phyloP scores from a whole-genome alignment of 495 filamentous ascomycete species.

The Penicillium samsonianum region DNA sequence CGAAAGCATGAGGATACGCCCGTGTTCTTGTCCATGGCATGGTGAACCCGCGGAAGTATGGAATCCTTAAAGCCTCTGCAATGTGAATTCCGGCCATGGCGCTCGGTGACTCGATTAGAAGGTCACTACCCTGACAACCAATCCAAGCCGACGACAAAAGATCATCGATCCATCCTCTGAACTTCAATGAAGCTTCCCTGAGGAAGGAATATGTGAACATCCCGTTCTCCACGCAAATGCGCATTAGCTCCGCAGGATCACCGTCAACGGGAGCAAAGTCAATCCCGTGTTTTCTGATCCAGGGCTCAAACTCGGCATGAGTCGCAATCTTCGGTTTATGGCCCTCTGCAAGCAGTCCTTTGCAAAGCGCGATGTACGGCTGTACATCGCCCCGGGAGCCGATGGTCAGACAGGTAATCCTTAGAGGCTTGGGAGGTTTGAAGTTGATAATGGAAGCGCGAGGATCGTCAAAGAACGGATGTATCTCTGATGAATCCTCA shows the following conservation, averaged over 20 bases:
- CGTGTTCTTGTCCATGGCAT: conserved; percentile 98
- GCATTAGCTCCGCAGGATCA: conserved; percentile 92
- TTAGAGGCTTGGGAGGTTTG: conserved; percentile 78
- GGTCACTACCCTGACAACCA: conserved; percentile 83
- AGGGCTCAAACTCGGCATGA: conserved; percentile 83
- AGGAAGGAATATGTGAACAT: conserved; percentile 96
- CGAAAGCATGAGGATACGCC: conserved; percentile 96
- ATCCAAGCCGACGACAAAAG: conserved; percentile 81
- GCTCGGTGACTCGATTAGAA: conserved; percentile 93
- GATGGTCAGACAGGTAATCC: conserved; percentile 93
- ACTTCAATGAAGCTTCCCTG: conserved; percentile 81
- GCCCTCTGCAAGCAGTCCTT: conserved; percentile 83
- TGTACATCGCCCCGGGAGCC: conserved; percentile 96
- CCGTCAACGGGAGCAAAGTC: conserved; percentile 86
- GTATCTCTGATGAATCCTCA: conserved; percentile 49
- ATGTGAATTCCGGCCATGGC: conserved; percentile 99
- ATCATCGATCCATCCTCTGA: conserved; percentile 91
- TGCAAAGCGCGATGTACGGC: conserved; percentile 95
- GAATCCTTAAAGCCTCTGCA: conserved; percentile 90
- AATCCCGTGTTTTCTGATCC: conserved; percentile 90
- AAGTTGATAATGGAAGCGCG: conserved; percentile 92
- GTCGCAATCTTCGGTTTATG: conserved; percentile 89
- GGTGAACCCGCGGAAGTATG: conserved; percentile 96
- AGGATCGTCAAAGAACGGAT: conserved; percentile 89
- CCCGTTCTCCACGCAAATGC: conserved; percentile 92